A percentile compares a stretch with the other conserved stretches of the same genome.
Evolutionary conservation across 192 early-diverging fungal species (phyloP).

Genomic region (Linnemannia exigua): DNA sequence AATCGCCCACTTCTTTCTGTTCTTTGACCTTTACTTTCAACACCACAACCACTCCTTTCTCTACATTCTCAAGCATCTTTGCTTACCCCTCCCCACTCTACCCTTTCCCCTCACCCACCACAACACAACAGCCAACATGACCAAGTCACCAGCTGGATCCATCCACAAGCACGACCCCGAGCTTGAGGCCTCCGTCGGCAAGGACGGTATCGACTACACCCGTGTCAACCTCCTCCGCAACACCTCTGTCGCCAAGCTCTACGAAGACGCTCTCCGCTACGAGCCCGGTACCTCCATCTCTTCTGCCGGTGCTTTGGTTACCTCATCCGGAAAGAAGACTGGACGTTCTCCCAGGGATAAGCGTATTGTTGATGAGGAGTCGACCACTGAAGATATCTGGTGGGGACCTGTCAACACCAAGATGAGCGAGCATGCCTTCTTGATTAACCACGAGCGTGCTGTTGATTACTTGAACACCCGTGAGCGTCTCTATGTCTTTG

Average conservation of each 20-base stretch:
- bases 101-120: no score
- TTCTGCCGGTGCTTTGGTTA: slow-evolving; percentile 88
- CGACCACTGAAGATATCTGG: slow-evolving; percentile 92
- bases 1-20: no score
- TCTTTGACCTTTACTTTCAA: no score
- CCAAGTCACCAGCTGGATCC: slow-evolving; percentile 6
- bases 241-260: slow-evolving; percentile 84
- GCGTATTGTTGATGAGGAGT: slow-evolving; percentile 92
- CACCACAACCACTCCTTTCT: no score
- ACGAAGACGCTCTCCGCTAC: slow-evolving; percentile 89
- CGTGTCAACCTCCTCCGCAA: slow-evolving; percentile 87
- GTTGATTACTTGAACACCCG: slow-evolving; percentile 96
- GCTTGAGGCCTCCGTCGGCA: slow-evolving; percentile 44
- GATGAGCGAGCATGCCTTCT: slow-evolving; percentile 82
- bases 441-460: no score
- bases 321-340: slow-evolving; percentile 90
- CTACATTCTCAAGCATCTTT: no score
- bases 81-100: no score
- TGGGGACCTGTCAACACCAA: no score
- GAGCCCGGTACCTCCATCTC: slow-evolving; percentile 90
- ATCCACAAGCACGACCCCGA: slow-evolving; percentile 21
- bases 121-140: background rate
- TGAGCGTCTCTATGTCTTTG: slow-evolving; percentile 91
- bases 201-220: slow-evolving; percentile 81
- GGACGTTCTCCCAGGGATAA: slow-evolving; percentile 95